phyloP scores from a whole-genome alignment of 2,329 filamentous ascomycete genomes.

The Pseudopyricularia javanii region DNA sequence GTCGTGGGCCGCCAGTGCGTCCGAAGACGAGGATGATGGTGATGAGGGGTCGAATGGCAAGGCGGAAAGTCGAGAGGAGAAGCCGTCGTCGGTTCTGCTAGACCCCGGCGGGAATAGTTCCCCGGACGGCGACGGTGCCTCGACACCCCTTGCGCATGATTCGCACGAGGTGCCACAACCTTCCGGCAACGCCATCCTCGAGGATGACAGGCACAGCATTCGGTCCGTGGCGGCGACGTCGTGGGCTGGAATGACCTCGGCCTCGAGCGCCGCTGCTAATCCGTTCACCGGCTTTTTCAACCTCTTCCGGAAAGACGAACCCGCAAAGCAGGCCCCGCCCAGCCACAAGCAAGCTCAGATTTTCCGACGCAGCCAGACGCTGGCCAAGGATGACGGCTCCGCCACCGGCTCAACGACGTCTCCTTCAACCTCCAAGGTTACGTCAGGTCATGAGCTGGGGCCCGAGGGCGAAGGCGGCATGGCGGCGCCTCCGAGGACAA shows the following conservation, averaged over 20 bases:
- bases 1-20: slow-evolving; percentile 17
- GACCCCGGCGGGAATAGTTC: neutral
- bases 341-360: slow-evolving; percentile 53
- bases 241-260: slow-evolving; percentile 9
- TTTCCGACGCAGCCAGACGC: slow-evolving; percentile 66
- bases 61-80: neutral
- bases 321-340: slow-evolving; percentile 33
- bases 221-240: slow-evolving; percentile 24
- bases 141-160: slow-evolving; percentile 11
- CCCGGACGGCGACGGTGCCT: neutral
- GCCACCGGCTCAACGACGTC: slow-evolving; percentile 16
- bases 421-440: slow-evolving; percentile 28
- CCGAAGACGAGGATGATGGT: slow-evolving; percentile 15
- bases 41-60: neutral
- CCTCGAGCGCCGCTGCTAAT: slow-evolving; percentile 22
- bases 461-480: slow-evolving; percentile 24
- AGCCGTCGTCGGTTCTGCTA: neutral
- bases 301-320: slow-evolving; percentile 54
- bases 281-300: slow-evolving; percentile 56
- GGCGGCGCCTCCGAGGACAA: slow-evolving; percentile 73
- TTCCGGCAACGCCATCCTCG: slow-evolving; percentile 47
- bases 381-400: slow-evolving; percentile 31
- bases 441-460: slow-evolving; percentile 33
- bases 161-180: slow-evolving; percentile 56
- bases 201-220: slow-evolving; percentile 53